Base-by-base conservation (phyloP, 73 alveolate species). In the Diophrys appendiculata region DNA sequence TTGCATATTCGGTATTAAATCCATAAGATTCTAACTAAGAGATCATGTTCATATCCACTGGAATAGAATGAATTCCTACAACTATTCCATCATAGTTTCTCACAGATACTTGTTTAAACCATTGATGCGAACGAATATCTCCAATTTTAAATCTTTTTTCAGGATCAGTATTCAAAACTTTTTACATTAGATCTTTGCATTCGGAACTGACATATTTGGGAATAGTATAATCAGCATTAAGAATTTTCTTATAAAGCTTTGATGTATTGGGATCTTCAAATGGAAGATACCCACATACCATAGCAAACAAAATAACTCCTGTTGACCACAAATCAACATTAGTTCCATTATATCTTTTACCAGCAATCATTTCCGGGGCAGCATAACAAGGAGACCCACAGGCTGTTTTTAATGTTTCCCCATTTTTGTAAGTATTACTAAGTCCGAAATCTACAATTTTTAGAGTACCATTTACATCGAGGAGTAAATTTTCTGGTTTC, bases 311-410 rank as follows among this genome's bases (percentile, higher is more conserved):
- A 23, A 91, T 88, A 11, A 93, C 96, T 26, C 98, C 98, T 29
- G 93, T 84, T 28, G 93, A 82, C 97, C 98, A 93, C 28, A 93
- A 75, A 84, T 93, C 98, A 29, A 91, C 88, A 65, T 80, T 65
- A 0, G 84, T 67, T 11, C 97, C 96, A 79, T 88, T 54, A 54
- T 92, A 92, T 76, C 88, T 55, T 67, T 92, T 90, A 18, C 98
- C 98, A 22, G 96, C 94, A 28, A 92, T 92, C 98, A 92, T 92
- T 84, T 96, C 99, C 0, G 99, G 99, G 71, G 99, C 98, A 23
- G 99, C 99, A 87, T 96, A 96, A 75, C 99, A 96, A 2, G 99
- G 99, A 28, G 97, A 88, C 1, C 99, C 99, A 83, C 99, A 96
- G 22, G 99, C 98, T 55, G 99, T 95, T 43, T 95, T 91, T 60